A percentile compares a stretch with the other conserved stretches of the same genome.
Evolutionary conservation across 768 basidiomycete genomes (phyloP).

Genomic region (Suillus weaverae): DNA sequence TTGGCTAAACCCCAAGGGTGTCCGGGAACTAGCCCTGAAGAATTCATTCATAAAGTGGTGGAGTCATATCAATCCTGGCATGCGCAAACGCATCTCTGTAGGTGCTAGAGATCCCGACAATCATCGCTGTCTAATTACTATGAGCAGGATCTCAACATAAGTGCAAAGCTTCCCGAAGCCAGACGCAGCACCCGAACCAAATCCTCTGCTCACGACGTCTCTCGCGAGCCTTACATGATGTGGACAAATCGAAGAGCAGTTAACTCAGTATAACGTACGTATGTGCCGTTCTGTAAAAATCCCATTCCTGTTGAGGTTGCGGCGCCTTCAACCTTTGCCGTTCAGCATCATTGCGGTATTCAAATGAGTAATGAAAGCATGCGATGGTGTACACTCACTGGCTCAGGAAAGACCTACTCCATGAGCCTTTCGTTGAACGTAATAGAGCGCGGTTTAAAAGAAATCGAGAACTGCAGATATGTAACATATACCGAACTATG

Average conservation of each 20-base stretch:
- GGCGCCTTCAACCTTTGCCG: not conserved
- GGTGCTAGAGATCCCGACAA: conserved; percentile 30
- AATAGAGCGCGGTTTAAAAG: too few species aligned
- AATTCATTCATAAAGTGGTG: conserved; percentile 80
- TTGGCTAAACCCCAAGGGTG: conserved; percentile 93
- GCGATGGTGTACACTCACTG: not conserved
- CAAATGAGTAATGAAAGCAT: not conserved
- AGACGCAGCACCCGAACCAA: conserved; percentile 76
- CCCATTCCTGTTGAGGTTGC: conserved; percentile 1
- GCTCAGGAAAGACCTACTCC: not conserved
- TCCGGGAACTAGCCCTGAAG: conserved; percentile 82
- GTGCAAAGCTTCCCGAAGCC: conserved; percentile 73
- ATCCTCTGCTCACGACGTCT: conserved; percentile 57
- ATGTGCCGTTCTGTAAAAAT: conserved; percentile 1
- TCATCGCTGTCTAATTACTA: conserved; percentile 12
- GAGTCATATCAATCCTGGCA: conserved; percentile 77
- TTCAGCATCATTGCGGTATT: not conserved
- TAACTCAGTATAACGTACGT: conserved; percentile 31
- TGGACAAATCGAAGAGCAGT: conserved; percentile 83
- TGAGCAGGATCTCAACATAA: conserved; percentile 65
- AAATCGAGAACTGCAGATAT: too few species aligned
- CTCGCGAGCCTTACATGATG: conserved; percentile 82
- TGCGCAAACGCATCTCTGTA: conserved; percentile 74
- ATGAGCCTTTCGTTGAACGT: too few species aligned
- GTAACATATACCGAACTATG: too few species aligned